Evolutionary conservation across 2,329 filamentous ascomycete genomes (phyloP).

Genomic region (Pseudogymnoascus sp.): DNA sequence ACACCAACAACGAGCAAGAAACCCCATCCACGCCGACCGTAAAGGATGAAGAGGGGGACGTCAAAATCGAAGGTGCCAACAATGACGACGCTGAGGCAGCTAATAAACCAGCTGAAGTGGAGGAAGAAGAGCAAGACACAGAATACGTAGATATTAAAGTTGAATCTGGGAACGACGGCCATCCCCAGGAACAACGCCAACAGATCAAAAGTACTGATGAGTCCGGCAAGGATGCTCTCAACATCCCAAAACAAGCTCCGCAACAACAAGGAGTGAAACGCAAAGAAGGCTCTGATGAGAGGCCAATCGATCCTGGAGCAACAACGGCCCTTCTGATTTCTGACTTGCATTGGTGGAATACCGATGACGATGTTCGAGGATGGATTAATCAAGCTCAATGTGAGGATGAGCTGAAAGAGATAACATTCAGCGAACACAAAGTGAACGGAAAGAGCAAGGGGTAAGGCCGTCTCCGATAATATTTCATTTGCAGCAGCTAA

Average conservation of each 20-base stretch:
- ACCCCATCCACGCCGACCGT: conserved; percentile 21
- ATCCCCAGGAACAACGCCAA: conserved; percentile 29
- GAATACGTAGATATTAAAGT: conserved; percentile 35
- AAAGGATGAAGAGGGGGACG: conserved; percentile 29
- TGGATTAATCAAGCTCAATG: conserved; percentile 74
- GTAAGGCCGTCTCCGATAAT: conserved; percentile 37
- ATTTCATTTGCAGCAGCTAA: neutral
- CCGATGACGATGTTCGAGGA: conserved; percentile 85
- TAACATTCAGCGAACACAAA: conserved; percentile 97
- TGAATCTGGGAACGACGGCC: conserved; percentile 28
- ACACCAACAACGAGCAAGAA: conserved; percentile 42
- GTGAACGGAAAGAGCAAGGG: conserved; percentile 98
- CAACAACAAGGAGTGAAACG: conserved; percentile 51
- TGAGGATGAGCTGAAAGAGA: conserved; percentile 79
- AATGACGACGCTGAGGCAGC: conserved; percentile 13
- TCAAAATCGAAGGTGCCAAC: conserved; percentile 29
- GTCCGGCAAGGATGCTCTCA: conserved; percentile 27
- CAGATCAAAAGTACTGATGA: conserved; percentile 36
- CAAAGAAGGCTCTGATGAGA: conserved; percentile 51
- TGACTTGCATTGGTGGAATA: conserved; percentile 94
- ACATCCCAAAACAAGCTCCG: conserved; percentile 29
- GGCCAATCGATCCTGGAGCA: conserved; percentile 50
- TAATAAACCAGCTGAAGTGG: conserved; percentile 17
- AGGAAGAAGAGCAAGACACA: conserved; percentile 33
- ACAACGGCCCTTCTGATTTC: conserved; percentile 73